Evolutionary conservation across 1,284 basidiomycete genomes (phyloP), one percentile per base, ranked within the genome.

Genomic region (Inonotus hispidus): DNA sequence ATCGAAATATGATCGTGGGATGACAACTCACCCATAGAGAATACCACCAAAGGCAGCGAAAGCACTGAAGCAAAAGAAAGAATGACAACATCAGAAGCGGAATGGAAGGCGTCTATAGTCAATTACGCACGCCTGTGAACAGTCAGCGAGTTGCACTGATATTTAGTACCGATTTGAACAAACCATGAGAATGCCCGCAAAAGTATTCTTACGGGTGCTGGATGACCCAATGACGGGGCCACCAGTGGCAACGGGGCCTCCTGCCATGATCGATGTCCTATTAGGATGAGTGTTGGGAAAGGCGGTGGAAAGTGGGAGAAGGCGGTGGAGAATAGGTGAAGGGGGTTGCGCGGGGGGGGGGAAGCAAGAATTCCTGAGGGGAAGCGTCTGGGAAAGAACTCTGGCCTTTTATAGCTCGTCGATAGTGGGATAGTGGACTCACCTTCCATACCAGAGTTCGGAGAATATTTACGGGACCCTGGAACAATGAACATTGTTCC

Each of bases 11-110:
- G 19, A 23, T 3, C 52, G 38, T 43, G 27, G 4, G 56, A 6
- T 27, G 13, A 23, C 2, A 29, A 62, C 57, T 52, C 39, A 71
- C 70, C 80, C 80, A 72, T 80, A 95, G 68, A 95, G 86, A 74
- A 94, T 90, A 78, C 91, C 91, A 72, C 87, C 92, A 71, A 94
- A 93, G 59, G 90, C 87, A 52, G 92, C 91, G 69, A 94, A 93
- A 59, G 78, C 75, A 65, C 79, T 78, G 50, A 71, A 62, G 67
- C 23, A 72, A 55, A 41, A 23, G 38, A 25, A 21, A 32, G 39
- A n/a, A 14, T 32, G 21, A 37, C 14, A 56, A 58, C 8, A 41
- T 25, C 23, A 35, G n/a, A 8, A 1, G 1, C 7, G 2, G 13
- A 1, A 5, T 35, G 1, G 32, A 10, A 25, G 23, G 19, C 1